Percentiles rank a stretch among this genome's conserved stretches.
These are phyloP conservation scores for Neonectria hederae DNA, from an alignment of 2,329 filamentous ascomycete species.

Conservation along the genomic window DNA sequence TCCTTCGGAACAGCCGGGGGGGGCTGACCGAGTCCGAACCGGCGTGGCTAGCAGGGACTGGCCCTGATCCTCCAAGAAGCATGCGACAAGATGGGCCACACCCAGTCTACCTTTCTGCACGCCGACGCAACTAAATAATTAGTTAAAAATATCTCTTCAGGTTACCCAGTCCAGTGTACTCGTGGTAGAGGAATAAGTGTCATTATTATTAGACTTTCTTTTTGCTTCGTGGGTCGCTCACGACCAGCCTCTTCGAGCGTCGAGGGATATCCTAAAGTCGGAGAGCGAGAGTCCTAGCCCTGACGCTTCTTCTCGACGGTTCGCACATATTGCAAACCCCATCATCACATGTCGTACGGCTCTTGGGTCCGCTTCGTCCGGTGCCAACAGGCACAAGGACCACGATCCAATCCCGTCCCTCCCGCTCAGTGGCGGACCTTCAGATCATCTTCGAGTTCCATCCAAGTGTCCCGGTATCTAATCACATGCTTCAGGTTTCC, in stretches of 20 bases:
- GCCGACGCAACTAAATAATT: slow-evolving; percentile 2
- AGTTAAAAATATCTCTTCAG: neutral
- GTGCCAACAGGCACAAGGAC: slow-evolving; percentile 12
- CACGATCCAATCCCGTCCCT: slow-evolving; percentile 10
- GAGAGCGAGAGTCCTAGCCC: slow-evolving; percentile 5
- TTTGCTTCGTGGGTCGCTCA: neutral
- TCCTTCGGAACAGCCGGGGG: slow-evolving; percentile 36
- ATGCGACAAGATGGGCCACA: slow-evolving; percentile 33
- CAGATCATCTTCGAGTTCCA: neutral
- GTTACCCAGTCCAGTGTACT: neutral
- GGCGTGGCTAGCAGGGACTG: slow-evolving; percentile 34
- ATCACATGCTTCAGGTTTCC: slow-evolving; percentile 14
- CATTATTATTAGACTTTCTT: slow-evolving; percentile 1
- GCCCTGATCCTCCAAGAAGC: slow-evolving; percentile 19
- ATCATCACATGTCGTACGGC: slow-evolving; percentile 2
- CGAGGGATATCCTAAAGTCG: neutral
- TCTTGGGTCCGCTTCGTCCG: slow-evolving; percentile 33
- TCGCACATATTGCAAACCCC: slow-evolving; percentile 13
- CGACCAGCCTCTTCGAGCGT: neutral
- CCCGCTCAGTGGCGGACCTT: neutral
- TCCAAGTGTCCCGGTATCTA: slow-evolving; percentile 4
- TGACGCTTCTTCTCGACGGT: slow-evolving; percentile 16
- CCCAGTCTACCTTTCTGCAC: neutral
- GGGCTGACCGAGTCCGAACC: slow-evolving; percentile 32
- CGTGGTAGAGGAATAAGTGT: neutral